Evolutionary conservation across 2,329 filamentous ascomycete species (phyloP), one percentile per base, ranked within the genome.

Genomic region (Microcera coccophila): DNA sequence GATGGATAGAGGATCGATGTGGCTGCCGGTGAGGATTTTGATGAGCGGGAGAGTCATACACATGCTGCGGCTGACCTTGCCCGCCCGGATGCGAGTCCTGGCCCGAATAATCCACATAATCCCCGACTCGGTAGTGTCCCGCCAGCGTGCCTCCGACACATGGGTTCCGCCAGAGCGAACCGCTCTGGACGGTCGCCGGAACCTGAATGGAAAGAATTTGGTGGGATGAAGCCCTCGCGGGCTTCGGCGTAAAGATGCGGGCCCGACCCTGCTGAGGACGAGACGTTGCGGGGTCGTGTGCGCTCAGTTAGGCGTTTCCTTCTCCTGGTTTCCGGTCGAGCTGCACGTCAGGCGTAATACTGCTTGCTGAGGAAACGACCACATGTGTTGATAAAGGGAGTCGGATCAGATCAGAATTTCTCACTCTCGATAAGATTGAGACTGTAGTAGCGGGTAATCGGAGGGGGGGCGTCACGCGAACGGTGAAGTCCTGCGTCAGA

Each of bases 111-210:
- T 84, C 80, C 76, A 86, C 81, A 75, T 85, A 85, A 73, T 82
- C 79, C 66, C 75, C 77, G 70, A 80, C 75, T 76, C 81, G 79
- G 74, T 87, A 87, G 69, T 82, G 81, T 76, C 79, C 76, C 76
- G 81, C 81, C 79, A 85, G 79, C 73, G 79, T 84, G 78, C 72
- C 79, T 74, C 74, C 78, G 70, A 78, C 78, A 69, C 81, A 85
- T 85, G 77, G 80, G 79, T 80, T 76, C 80, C 80, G 81, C 82
- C 82, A 85, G 82, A 85, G 81, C 82, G 76, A 77, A 70, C 73
- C 81, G 81, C 82, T 79, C 82, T 82, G 79, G 80, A 82, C 81
- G 81, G 77, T 75, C 76, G 76, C 79, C 73, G 78, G 74, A 68
- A 67, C 75, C 72, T 78, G 77, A 62, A 79, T 72, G 63, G 76